A percentile compares a stretch with the other conserved stretches of the same genome.
phyloP scores from a whole-genome alignment of 805 yeast genomes.

The Brettanomyces bruxellensis region DNA sequence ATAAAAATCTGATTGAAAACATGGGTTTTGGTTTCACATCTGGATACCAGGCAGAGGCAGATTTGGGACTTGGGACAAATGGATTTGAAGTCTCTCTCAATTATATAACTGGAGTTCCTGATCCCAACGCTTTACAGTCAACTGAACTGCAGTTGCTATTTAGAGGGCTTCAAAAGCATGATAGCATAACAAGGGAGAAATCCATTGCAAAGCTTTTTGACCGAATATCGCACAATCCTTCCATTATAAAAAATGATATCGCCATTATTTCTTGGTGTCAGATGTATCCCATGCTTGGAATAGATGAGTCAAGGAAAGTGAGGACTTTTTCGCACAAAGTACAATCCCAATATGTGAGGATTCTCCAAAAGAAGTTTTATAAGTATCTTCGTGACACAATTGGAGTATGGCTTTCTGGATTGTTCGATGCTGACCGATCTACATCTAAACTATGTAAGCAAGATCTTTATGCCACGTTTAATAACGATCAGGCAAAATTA shows the following conservation, averaged over 20 bases:
- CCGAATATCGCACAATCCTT: conserved; percentile 19
- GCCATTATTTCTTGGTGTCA: conserved; percentile 66
- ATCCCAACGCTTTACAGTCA: conserved; percentile 41
- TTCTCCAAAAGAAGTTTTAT: conserved; percentile 46
- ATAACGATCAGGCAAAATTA: conserved; percentile 43
- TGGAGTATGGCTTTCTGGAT: conserved; percentile 66
- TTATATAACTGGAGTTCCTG: conserved; percentile 74
- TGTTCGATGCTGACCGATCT: conserved; percentile 57
- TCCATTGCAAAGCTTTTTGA: conserved; percentile 50
- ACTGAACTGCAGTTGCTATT: conserved; percentile 53
- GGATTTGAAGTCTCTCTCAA: conserved; percentile 54
- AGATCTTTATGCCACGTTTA: conserved; percentile 46
- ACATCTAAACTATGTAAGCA: conserved; percentile 44
- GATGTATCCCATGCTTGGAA: conserved; percentile 68
- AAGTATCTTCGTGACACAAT: conserved; percentile 63
- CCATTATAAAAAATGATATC: conserved; percentile 38
- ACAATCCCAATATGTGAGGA: conserved; percentile 44
- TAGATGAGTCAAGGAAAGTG: conserved; percentile 60
- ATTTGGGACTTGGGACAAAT: conserved; percentile 25
- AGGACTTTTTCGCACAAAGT: conserved; percentile 55
- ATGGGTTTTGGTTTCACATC: background rate
- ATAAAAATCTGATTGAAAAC: background rate
- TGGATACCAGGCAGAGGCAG: conserved; percentile 2
- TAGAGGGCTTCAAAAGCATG: conserved; percentile 70
- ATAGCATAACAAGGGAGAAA: conserved; percentile 77